Evolutionary conservation across 2,329 filamentous ascomycete genomes (phyloP), one percentile per base, ranked within the genome.

Genomic region (Chaetoscypha palmicola): DNA sequence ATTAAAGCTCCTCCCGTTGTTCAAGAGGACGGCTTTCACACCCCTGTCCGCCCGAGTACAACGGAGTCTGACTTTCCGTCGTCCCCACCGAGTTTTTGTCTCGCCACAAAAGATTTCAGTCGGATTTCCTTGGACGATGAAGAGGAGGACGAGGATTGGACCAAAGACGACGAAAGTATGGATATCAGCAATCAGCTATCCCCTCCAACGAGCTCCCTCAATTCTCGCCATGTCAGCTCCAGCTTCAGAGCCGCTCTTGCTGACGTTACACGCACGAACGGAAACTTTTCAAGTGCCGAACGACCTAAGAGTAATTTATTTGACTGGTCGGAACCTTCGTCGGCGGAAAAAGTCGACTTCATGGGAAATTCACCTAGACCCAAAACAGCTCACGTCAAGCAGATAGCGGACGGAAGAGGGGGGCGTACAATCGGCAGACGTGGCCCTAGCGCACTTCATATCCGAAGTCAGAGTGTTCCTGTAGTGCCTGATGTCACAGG

Each of bases 391-490:
- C 83, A 89, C 59, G 81, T 80, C 11, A 89, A 88, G 63, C 84
- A 86, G 53, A 76, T 84, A 55, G 67, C 78, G 48, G 82, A 88
- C 60, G 67, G 75, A 53, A 74, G 86, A 63, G 83, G 83, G 37
- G 85, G 85, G 49, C 79, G 85, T 40, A 69, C 77, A 36, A 68
- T 77, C 17, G 79, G 74, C 48, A 81, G 86, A 22, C 82, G 82
- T 58, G 76, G 75, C 2, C 81, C 82, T n/a, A 77, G 72, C 46
- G 78, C 77, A 11, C 38, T 62, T 12, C 86, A 91, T 61, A 75
- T 87, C 35, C 78, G 86, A 50, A 91, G 86, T 60, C 85, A 90
- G 61, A 91, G 86, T 61, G 85, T 91, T 1, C 86, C 86, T 3
- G 74, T 86, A 11, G 74, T 79, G 2, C 81, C 81, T 24, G 85